Evolutionary conservation across 495 filamentous ascomycete genomes (phyloP).

Genomic region (Podospora sp.): DNA sequence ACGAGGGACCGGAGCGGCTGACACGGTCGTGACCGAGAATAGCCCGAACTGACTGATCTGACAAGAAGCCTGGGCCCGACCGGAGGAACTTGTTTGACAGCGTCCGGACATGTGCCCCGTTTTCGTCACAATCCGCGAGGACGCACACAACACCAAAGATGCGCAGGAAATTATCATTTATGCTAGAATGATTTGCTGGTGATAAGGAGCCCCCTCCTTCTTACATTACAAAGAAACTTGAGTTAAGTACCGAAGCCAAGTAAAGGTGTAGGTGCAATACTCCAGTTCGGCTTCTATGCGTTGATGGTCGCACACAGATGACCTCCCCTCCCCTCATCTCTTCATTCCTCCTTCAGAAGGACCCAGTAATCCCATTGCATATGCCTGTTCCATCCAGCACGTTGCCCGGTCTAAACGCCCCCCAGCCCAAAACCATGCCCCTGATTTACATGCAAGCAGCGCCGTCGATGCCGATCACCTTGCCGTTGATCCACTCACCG

Average conservation of each 20-base stretch:
- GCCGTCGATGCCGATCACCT: conserved; percentile 53
- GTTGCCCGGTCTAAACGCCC: conserved; percentile 8
- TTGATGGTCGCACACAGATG: background rate
- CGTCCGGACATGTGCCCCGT: background rate
- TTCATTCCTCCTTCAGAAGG: background rate
- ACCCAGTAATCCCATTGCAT: background rate
- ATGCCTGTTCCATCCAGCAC: background rate
- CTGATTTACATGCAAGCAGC: conserved; percentile 51
- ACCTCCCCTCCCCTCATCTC: background rate
- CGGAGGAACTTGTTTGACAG: background rate
- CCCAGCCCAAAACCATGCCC: background rate
- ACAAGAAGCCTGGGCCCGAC: background rate
- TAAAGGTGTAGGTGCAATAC: background rate
- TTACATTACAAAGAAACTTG: conserved; percentile 9
- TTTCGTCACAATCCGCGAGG: background rate
- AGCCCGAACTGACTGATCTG: background rate
- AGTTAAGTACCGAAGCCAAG: background rate
- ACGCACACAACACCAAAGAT: background rate
- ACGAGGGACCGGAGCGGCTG: no score
- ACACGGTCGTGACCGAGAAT: background rate
- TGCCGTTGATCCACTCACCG: conserved; percentile 68
- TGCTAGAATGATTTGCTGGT: background rate
- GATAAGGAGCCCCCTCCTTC: conserved; percentile 7
- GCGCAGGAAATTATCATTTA: background rate
- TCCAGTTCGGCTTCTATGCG: conserved; percentile 1